These are phyloP conservation scores for Solanum virginianum DNA, from an alignment of 257 asterid genomes.

Conservation along the genomic window DNA sequence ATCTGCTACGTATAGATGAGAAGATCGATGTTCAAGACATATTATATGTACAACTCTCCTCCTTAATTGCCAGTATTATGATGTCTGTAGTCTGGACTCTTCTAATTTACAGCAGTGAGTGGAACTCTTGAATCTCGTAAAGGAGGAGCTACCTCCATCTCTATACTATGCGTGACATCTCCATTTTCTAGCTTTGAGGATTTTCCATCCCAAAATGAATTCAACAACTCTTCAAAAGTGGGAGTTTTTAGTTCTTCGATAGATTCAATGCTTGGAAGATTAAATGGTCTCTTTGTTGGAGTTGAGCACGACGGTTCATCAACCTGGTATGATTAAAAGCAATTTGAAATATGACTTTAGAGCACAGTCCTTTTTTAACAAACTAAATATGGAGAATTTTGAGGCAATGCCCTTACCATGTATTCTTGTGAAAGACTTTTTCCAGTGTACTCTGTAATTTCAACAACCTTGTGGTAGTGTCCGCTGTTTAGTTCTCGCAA, in stretches of 20 bases:
- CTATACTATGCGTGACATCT: slow-evolving; percentile 48
- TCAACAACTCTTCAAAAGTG: slow-evolving; percentile 62
- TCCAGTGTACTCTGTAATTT: slow-evolving; percentile 75
- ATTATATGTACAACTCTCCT: not conserved
- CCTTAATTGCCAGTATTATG: not conserved
- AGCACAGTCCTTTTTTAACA: not conserved
- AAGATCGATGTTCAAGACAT: not conserved
- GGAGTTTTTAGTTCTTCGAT: slow-evolving; percentile 88
- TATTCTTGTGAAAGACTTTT: slow-evolving; percentile 83
- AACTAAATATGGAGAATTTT: not conserved
- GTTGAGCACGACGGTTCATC: slow-evolving; percentile 94
- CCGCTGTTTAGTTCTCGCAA: slow-evolving; percentile 69
- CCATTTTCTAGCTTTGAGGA: slow-evolving; percentile 70
- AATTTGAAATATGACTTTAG: not conserved
- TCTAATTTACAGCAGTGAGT: slow-evolving; percentile 56
- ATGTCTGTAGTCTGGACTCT: not conserved
- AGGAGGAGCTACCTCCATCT: slow-evolving; percentile 42
- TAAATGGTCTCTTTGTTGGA: slow-evolving; percentile 52
- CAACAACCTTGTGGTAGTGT: slow-evolving; percentile 64
- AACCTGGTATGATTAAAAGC: slow-evolving; percentile 26
- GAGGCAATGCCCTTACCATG: slow-evolving; percentile 31
- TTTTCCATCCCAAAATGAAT: slow-evolving; percentile 71
- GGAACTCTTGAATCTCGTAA: slow-evolving; percentile 64
- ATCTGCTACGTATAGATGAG: not conserved
- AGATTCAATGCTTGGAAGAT: slow-evolving; percentile 64